Evolutionary conservation across 768 basidiomycete species (phyloP), one percentile per base, ranked within the genome.

Genomic region (Xerocomus spinulosus): DNA sequence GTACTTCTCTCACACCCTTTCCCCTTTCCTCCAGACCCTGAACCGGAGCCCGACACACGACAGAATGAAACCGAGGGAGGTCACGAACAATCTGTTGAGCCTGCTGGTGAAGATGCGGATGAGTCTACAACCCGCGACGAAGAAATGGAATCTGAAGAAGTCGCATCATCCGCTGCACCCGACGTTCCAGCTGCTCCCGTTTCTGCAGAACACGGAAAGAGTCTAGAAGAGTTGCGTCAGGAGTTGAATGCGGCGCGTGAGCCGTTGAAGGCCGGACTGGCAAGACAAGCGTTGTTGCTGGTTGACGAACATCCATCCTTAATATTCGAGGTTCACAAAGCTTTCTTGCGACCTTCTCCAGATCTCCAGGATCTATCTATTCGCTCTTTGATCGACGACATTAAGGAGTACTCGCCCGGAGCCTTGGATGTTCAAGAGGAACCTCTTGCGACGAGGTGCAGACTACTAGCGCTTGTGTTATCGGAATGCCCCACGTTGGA

Each of bases 291-390:
- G 0, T 70, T 99, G 46, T 68, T 73, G 10, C 77, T 99, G 25
- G 83, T 95, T 38, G 93, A 96, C 60, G 82, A 88, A 53, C 86
- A 93, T 58, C 82, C 87, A 3, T 83, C 86, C 8, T 78, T 98
- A 46, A 81, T 96, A 34, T 96, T 94, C 61, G 92, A 96, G 61
- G 77, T 96, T 30, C 82, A 87, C 54, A 77, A 77, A 21, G 87
- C 89, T 18, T 93, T 96, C 66, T 77, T 87, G 48, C 82, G 83
- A 23, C 71, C 79, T 10, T 72, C 72, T 44, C 77, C 73, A 39
- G 69, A 73, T 35, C 77, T 83, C 56, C 81, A 84, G 51, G 73
- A 77, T 21, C 71, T 82, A 53, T 84, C 86, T 7, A 74, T 94
- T 41, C 76, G 77, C 35, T 76, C 81, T 46, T 76, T 97, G 44